Conservation (phyloP, 2,329 filamentous ascomycete species). For the Hymenoscyphus repandus region DNA sequence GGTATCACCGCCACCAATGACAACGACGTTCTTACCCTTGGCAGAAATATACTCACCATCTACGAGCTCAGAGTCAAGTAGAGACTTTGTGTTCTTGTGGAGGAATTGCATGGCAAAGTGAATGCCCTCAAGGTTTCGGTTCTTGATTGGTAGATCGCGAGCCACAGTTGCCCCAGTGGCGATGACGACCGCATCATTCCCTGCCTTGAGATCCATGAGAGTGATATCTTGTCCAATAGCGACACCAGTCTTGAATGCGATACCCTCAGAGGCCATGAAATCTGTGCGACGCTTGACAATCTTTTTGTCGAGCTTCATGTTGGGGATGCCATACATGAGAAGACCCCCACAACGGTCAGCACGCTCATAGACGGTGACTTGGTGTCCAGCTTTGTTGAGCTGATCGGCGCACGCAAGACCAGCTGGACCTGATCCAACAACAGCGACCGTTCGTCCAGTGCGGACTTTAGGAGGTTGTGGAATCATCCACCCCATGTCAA, state of each 20-base stretch:
- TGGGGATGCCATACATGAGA: conserved; percentile 97
- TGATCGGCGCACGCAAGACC: conserved; percentile 89
- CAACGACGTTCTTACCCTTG: conserved; percentile 91
- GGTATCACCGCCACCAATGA: conserved; percentile 96
- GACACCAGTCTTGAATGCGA: conserved; percentile 74
- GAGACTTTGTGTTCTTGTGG: conserved; percentile 95
- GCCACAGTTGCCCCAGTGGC: conserved; percentile 91
- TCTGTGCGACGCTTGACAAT: conserved; percentile 93
- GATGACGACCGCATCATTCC: conserved; percentile 81
- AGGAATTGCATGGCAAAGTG: conserved; percentile 98
- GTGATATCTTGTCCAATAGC: conserved; percentile 69
- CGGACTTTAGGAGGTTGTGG: conserved; percentile 72
- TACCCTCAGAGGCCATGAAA: conserved; percentile 86
- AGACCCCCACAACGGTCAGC: conserved; percentile 86
- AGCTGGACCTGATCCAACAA: conserved; percentile 88
- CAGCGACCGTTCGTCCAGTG: conserved; percentile 80
- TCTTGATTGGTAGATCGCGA: conserved; percentile 85
- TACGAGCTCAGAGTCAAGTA: conserved; percentile 82
- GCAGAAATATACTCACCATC: conserved; percentile 88
- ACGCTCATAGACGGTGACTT: conserved; percentile 87
- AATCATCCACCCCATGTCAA: conserved; percentile 98
- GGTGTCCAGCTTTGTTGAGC: conserved; percentile 87
- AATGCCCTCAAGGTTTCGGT: conserved; percentile 81
- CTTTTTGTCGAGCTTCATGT: conserved; percentile 99
- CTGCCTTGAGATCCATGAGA: conserved; percentile 65